A percentile compares a stretch with the other conserved stretches of the same genome.
Conservation (phyloP, 441 rosid genomes). For the Melastoma candidum region DNA sequence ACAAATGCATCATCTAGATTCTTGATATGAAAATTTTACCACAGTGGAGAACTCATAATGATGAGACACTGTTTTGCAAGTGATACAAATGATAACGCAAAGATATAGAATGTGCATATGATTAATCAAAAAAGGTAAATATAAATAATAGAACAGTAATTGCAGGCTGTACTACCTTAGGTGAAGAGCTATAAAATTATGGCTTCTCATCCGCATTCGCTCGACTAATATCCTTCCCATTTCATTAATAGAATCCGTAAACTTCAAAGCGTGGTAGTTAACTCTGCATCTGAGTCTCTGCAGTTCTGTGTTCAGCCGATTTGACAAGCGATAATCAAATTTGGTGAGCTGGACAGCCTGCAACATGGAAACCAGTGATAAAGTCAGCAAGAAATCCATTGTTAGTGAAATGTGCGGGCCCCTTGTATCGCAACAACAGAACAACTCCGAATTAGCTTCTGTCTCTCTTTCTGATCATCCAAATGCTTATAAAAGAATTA, state of each 20-base stretch:
- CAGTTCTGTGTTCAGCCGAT: conserved; percentile 64
- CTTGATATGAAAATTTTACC: conserved; percentile 1
- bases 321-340: conserved; percentile 93
- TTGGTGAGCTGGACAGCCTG: conserved; percentile 83
- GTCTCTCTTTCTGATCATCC: too few species aligned
- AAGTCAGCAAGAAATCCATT: not conserved
- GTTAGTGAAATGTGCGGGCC: too few species aligned
- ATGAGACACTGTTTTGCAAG: too few species aligned
- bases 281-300: conserved; percentile 95
- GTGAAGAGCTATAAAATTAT: conserved; percentile 82
- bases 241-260: conserved; percentile 61
- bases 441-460: too few species aligned
- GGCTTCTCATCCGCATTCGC: conserved; percentile 69
- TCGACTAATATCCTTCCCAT: conserved; percentile 67
- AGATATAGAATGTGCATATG: too few species aligned
- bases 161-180: conserved; percentile 15
- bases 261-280: conserved; percentile 79
- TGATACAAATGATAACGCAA: too few species aligned
- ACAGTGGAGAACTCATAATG: not conserved
- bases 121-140: too few species aligned
- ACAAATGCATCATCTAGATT: conserved; percentile 6
- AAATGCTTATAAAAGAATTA: too few species aligned
- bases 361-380: conserved; percentile 12
- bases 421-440: too few species aligned
- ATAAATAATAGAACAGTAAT: too few species aligned